Evolutionary conservation across 129 eudicot species (phyloP).

Genomic region (Arctium minus): DNA sequence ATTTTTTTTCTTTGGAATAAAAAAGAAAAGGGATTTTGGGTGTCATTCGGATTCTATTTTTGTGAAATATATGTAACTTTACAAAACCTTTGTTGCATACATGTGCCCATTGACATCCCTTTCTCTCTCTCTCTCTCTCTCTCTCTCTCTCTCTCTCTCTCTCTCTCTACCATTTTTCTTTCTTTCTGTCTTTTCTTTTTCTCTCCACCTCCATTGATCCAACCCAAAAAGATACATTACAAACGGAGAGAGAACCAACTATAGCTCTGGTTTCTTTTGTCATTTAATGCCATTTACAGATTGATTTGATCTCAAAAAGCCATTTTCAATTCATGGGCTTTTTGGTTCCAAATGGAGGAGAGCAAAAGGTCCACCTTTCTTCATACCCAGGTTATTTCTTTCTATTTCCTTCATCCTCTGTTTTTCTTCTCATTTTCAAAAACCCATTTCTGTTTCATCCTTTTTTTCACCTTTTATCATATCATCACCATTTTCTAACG

Average conservation of each 20-base stretch:
- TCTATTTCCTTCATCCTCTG: slow-evolving; percentile 3
- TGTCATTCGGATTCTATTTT: slow-evolving; percentile 32
- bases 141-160: slow-evolving; percentile 17
- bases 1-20: not conserved
- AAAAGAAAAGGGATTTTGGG: slow-evolving; percentile 11
- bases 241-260: not conserved
- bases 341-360: slow-evolving; percentile 36
- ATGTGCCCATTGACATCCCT: slow-evolving; percentile 45
- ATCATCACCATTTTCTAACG: not conserved
- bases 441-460: slow-evolving; percentile 18
- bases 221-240: slow-evolving; percentile 20
- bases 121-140: slow-evolving; percentile 25
- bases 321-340: slow-evolving; percentile 27
- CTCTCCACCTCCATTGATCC: slow-evolving; percentile 29
- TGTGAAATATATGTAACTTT: slow-evolving; percentile 18
- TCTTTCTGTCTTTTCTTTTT: slow-evolving; percentile 21
- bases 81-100: slow-evolving; percentile 44
- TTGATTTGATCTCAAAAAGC: slow-evolving; percentile 34
- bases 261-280: slow-evolving; percentile 15
- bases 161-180: slow-evolving; percentile 7
- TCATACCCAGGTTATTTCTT: slow-evolving; percentile 49
- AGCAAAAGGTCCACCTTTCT: slow-evolving; percentile 45
- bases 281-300: slow-evolving; percentile 31
- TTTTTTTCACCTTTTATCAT: slow-evolving; percentile 16
- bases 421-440: not conserved